Evolutionary conservation across 2,329 filamentous ascomycete species (phyloP).

Genomic region (Talaromyces atroroseus): DNA sequence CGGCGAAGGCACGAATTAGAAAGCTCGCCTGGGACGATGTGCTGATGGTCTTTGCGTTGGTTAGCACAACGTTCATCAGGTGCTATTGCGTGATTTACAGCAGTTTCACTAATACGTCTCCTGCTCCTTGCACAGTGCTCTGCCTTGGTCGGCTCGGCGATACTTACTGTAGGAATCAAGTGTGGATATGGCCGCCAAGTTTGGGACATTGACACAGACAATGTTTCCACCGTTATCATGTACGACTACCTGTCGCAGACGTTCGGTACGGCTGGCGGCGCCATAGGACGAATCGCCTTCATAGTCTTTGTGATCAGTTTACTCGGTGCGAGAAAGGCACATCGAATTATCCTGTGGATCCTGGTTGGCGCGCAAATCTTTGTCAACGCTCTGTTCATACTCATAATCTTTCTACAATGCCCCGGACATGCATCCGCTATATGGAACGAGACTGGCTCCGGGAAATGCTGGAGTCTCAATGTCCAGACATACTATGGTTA

Average conservation of each 20-base stretch:
- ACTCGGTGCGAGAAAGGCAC: slow-evolving; percentile 16
- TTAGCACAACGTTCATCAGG: slow-evolving; percentile 13
- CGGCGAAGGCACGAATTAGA: slow-evolving; percentile 19
- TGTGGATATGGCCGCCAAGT: slow-evolving; percentile 19
- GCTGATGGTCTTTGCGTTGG: slow-evolving; percentile 21
- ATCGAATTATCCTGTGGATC: slow-evolving; percentile 18
- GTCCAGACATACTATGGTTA: slow-evolving; percentile 25
- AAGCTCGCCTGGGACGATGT: slow-evolving; percentile 22
- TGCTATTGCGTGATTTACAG: background rate
- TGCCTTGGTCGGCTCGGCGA: slow-evolving; percentile 18
- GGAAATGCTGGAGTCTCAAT: slow-evolving; percentile 19
- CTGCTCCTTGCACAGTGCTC: slow-evolving; percentile 12
- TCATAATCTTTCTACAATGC: slow-evolving; percentile 24
- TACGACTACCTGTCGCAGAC: slow-evolving; percentile 23
- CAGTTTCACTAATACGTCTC: background rate
- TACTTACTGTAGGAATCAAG: slow-evolving; percentile 19
- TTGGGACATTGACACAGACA: slow-evolving; percentile 2
- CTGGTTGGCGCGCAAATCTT: slow-evolving; percentile 20
- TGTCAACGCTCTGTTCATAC: slow-evolving; percentile 20
- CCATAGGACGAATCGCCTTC: slow-evolving; percentile 21
- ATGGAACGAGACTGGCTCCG: slow-evolving; percentile 16
- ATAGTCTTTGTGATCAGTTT: slow-evolving; percentile 20
- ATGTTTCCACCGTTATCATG: slow-evolving; percentile 18
- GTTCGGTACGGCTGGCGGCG: slow-evolving; percentile 20
- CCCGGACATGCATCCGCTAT: slow-evolving; percentile 18